Conservation (phyloP, 352 stramenopile species). For the Globisporangium solare region DNA sequence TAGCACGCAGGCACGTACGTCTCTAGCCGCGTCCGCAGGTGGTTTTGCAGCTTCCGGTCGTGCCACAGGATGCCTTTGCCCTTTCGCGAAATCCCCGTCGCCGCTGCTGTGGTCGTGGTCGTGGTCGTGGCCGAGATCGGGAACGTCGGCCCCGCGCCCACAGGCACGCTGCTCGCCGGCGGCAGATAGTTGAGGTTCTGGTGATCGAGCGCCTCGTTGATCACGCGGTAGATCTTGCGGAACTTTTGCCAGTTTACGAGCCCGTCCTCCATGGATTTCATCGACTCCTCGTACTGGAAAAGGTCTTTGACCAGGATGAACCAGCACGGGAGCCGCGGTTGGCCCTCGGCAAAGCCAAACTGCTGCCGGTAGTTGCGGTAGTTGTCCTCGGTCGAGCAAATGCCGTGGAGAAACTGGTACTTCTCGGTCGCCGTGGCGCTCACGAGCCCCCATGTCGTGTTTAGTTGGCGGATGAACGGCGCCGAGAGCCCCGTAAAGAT, state of each 20-base stretch:
- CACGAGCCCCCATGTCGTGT: slow-evolving; percentile 80
- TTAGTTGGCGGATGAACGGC: slow-evolving; percentile 78
- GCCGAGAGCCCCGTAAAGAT: slow-evolving; percentile 73
- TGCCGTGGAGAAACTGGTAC: slow-evolving; percentile 75
- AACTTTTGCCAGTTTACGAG: slow-evolving; percentile 87
- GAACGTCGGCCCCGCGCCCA: too few species aligned
- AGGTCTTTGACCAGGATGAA: slow-evolving; percentile 87
- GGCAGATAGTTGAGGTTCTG: slow-evolving; percentile 80
- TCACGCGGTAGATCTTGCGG: slow-evolving; percentile 75
- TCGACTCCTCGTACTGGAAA: slow-evolving; percentile 85
- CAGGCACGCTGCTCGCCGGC: too few species aligned
- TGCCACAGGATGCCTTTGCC: slow-evolving; percentile 69
- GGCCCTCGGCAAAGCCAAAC: slow-evolving; percentile 70
- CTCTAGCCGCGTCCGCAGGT: slow-evolving; percentile 76
- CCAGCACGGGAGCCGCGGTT: slow-evolving; percentile 73
- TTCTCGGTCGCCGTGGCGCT: slow-evolving; percentile 57
- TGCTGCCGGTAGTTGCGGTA: slow-evolving; percentile 83
- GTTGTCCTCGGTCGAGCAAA: slow-evolving; percentile 83
- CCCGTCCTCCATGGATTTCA: slow-evolving; percentile 79
- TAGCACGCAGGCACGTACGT: slow-evolving; percentile 57
- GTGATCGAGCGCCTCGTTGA: slow-evolving; percentile 67
- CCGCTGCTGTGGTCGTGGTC: slow-evolving; percentile 25
- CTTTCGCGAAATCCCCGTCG: slow-evolving; percentile 53
- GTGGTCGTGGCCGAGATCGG: slow-evolving; percentile 13
- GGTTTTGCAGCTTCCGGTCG: slow-evolving; percentile 66